A percentile compares a stretch with the other conserved stretches of the same genome.
Evolutionary conservation across 1,284 basidiomycete genomes (phyloP).

Genomic region (Melampsora larici-populina): DNA sequence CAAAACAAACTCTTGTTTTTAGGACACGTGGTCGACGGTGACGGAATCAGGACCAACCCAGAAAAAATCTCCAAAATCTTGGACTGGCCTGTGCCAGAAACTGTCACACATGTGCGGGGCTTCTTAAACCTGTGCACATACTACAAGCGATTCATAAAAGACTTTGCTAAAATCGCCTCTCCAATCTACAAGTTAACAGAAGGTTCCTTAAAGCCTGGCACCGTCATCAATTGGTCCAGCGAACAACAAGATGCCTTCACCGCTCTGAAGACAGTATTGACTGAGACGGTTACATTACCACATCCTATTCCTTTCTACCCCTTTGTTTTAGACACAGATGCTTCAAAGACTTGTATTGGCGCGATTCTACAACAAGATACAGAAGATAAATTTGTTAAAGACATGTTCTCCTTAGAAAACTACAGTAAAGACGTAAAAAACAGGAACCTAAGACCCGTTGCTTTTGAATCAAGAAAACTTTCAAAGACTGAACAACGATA

Average conservation of each 20-base stretch:
- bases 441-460: background rate
- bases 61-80: background rate
- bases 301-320: constrained; percentile 7
- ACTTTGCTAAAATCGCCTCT: background rate
- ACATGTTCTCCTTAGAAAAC: background rate
- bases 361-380: constrained; percentile 20
- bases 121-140: no score
- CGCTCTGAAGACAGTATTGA: background rate
- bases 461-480: no score
- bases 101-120: constrained; percentile 3
- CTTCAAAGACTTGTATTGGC: constrained; percentile 9
- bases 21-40: background rate
- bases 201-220: background rate
- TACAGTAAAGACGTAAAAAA: constrained; percentile 5
- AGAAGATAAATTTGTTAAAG: background rate
- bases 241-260: background rate
- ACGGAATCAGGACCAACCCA: background rate
- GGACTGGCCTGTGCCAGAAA: background rate
- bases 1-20: background rate
- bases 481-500: constrained; percentile 3
- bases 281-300: background rate
- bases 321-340: no score
- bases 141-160: constrained; percentile 13
- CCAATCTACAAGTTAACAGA: constrained; percentile 12
- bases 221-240: background rate